Percentiles rank a stretch among this genome's conserved stretches.
Conservation (phyloP, 2,329 filamentous ascomycete species). For the Pyricularia sp. region DNA sequence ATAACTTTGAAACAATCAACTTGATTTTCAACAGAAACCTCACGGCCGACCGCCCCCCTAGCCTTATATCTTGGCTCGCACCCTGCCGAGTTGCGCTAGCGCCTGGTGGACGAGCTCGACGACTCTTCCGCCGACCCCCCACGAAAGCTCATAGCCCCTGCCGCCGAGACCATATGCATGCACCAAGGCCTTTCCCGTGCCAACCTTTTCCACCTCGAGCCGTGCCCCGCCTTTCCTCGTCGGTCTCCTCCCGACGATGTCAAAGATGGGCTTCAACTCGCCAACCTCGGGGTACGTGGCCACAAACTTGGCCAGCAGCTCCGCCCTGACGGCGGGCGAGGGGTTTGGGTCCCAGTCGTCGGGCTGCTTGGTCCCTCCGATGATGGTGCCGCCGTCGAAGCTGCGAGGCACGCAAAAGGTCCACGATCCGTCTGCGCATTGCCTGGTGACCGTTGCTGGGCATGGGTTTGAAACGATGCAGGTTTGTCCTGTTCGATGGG, state of each 20-base stretch:
- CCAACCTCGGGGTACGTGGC: slow-evolving; percentile 24
- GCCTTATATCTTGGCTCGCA: not conserved
- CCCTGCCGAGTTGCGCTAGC: not conserved
- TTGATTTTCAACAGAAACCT: not conserved
- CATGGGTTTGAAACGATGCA: slow-evolving; percentile 31
- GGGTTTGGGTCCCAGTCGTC: slow-evolving; percentile 44
- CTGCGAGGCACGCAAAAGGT: slow-evolving; percentile 53
- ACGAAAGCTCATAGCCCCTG: slow-evolving; percentile 51
- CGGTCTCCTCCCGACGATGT: slow-evolving; percentile 36
- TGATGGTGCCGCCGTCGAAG: slow-evolving; percentile 52
- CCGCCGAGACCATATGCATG: slow-evolving; percentile 54
- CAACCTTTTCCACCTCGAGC: slow-evolving; percentile 37
- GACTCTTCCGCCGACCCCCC: slow-evolving; percentile 47
- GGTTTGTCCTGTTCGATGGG: slow-evolving; percentile 29
- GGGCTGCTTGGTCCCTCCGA: slow-evolving; percentile 57
- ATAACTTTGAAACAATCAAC: not conserved
- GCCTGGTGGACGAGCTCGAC: slow-evolving; percentile 23
- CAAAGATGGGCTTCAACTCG: slow-evolving; percentile 11
- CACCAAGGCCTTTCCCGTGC: slow-evolving; percentile 21
- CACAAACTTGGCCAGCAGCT: slow-evolving; percentile 30
- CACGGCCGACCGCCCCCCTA: not conserved
- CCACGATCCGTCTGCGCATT: slow-evolving; percentile 54
- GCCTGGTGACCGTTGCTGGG: slow-evolving; percentile 41
- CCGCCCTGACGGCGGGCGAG: slow-evolving; percentile 32
- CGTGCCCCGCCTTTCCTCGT: slow-evolving; percentile 38